Evolutionary conservation across 495 filamentous ascomycete genomes (phyloP), one percentile per base, ranked within the genome.

Genomic region (Tetracladium marchalianum): DNA sequence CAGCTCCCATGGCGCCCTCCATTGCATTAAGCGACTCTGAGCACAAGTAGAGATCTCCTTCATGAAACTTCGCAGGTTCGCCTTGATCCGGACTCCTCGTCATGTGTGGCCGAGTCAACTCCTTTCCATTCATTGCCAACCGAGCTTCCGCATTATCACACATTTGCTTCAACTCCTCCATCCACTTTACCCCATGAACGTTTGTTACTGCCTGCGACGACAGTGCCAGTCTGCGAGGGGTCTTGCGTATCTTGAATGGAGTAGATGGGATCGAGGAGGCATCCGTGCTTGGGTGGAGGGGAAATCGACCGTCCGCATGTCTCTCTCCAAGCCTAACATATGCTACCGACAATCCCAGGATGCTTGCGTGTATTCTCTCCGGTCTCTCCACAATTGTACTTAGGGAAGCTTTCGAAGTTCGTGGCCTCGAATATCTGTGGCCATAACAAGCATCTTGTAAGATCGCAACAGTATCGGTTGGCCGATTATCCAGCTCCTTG

Each of bases 401-500:
- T 0, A 97, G 70, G 4, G 69, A 70, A 2, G 67, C 69, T 43
- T 77, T 79, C 2, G 75, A 77, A 0, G 83, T 78, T 33, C 82
- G 78, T n/a, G 87, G 87, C 17, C 92, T 75, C 11, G 87, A 84
- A 57, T 76, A 97, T 1, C 85, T 80, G 62, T 98, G 92, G 10
- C 87, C 88, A 54, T 96, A 98, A 66, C 90, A 94, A 41, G 82
- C 80, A 62, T 98, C 93, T 47, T 97, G 86, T 4, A 97, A 58
- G 27, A 98, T 73, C 9, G 95, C 88, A 1, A 90, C 62, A 0
- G 86, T 87, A 54, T 85, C 79, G 17, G 83, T 65, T 35, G 56
- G 59, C 13, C 62, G 49, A 9, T 63, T 55, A 10, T 71, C 56
- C 35, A 74, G 68, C 7, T 62, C 61, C 18, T 67, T 63, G 37